Base-by-base conservation (phyloP, 495 filamentous ascomycete genomes). In the Ramalina intermedia region DNA sequence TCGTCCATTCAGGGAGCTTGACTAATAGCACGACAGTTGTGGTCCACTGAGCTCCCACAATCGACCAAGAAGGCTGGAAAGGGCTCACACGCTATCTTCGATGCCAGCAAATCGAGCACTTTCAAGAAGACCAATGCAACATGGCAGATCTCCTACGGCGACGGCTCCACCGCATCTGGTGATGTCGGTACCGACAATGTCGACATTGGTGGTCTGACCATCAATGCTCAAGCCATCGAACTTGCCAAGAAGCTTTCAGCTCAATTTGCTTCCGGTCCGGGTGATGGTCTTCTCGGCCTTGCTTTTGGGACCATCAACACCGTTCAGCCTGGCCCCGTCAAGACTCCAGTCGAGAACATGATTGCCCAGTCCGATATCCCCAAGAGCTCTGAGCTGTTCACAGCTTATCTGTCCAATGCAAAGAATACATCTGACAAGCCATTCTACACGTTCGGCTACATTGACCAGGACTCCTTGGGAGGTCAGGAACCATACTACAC, bases 371-470 rank as follows among this genome's bases (percentile, higher is more conserved):
- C 67, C 0, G 76, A 81, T 44, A 85, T 88, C 47, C 74, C 78
- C 9, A 66, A 76, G 51, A 64, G 66, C 4, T 57, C 72, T 3
- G 71, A 80, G 61, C 70, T 90, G n/a, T 88, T 87, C 67, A 87
- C 83, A 0, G 80, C 73, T 18, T 79, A 83, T 46, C 73, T 88
- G 38, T 81, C 80, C 50, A 80, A 72, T 47, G 75, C 72, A 64
- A 71, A 76, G 20, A 78, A 82, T 61, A 55, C 65, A 26, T 59
- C 70, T 38, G 74, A 76, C 43, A 63, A 62, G 0, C 67, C 72
- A 48, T 88, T 87, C 68, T 87, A 84, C 65, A 87, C 84, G 0
- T 87, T 88, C 55, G 85, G 84, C 23, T 87, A 69, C 58, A 80
- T 88, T 57, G 84, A 87, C 57, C 58, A 83, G 51, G 75, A 73